Conservation (phyloP, 176 grass and related monocot genomes). For the Puccinellia tenuiflora region DNA sequence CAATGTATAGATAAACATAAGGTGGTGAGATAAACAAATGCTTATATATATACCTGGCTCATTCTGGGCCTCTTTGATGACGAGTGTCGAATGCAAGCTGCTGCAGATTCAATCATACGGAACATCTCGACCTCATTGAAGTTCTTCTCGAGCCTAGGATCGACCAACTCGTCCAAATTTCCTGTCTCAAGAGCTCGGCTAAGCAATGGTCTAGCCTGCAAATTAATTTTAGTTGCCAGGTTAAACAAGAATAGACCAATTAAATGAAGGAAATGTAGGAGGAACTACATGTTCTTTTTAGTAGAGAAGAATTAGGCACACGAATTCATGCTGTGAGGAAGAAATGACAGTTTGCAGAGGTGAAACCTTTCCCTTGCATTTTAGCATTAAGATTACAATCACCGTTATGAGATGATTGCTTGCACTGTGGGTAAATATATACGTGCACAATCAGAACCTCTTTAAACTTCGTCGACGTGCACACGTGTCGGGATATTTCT, state of each 20-base stretch:
- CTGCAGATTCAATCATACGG: slow-evolving; percentile 84
- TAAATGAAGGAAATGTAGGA: background rate
- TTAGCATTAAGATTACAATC: background rate
- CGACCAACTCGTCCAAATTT: slow-evolving; percentile 55
- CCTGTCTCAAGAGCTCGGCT: slow-evolving; percentile 53
- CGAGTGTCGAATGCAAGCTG: slow-evolving; percentile 70
- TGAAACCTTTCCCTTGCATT: background rate
- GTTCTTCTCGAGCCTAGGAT: slow-evolving; percentile 57
- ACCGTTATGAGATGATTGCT: background rate
- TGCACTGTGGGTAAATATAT: background rate
- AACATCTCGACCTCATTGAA: slow-evolving; percentile 71
- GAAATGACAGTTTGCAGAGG: background rate
- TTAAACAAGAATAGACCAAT: background rate
- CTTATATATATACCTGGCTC: slow-evolving; percentile 51
- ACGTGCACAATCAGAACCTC: background rate
- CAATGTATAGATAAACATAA: background rate
- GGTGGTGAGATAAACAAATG: background rate
- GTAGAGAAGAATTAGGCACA: background rate
- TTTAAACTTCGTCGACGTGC: background rate
- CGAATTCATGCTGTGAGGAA: background rate
- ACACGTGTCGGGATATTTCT: background rate
- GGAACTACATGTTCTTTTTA: background rate
- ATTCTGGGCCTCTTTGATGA: slow-evolving; percentile 77
- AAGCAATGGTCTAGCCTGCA: slow-evolving; percentile 74
- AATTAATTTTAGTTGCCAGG: background rate